Conservation (phyloP, 139 green algal species). For the Chloropicon primus region DNA sequence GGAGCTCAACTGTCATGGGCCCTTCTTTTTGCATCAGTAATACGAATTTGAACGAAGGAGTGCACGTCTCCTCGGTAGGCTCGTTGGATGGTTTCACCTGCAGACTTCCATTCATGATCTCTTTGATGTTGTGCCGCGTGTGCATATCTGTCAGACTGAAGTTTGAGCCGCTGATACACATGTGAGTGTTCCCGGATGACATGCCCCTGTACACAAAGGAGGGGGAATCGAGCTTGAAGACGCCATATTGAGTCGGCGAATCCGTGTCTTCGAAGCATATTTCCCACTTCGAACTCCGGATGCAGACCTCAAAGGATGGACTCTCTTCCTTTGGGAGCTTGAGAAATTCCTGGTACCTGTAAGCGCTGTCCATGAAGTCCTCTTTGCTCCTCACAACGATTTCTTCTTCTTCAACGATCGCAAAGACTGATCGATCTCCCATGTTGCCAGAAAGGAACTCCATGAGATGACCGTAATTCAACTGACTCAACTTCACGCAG, state of each 20-base stretch:
- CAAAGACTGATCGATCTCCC: neutral
- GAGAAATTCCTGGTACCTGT: neutral
- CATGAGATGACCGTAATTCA: neutral
- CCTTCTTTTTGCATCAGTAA: neutral
- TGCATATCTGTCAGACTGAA: neutral
- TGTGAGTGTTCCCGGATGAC: neutral
- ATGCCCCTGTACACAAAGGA: neutral
- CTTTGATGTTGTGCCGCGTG: neutral
- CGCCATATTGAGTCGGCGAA: neutral
- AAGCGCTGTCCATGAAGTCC: neutral
- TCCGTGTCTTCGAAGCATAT: neutral
- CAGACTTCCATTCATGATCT: neutral
- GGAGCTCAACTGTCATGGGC: neutral
- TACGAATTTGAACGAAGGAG: neutral
- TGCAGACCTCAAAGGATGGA: neutral
- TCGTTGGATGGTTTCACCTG: neutral
- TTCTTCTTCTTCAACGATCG: neutral
- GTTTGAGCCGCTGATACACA: neutral
- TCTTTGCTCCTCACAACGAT: neutral
- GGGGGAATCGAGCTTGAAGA: neutral
- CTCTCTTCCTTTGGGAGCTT: neutral
- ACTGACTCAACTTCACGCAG: neutral
- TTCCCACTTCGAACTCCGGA: neutral
- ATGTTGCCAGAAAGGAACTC: neutral
- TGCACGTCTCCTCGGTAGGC: neutral